Evolutionary conservation across 2,329 filamentous ascomycete genomes (phyloP).

Genomic region (Aspergillus sp.): DNA sequence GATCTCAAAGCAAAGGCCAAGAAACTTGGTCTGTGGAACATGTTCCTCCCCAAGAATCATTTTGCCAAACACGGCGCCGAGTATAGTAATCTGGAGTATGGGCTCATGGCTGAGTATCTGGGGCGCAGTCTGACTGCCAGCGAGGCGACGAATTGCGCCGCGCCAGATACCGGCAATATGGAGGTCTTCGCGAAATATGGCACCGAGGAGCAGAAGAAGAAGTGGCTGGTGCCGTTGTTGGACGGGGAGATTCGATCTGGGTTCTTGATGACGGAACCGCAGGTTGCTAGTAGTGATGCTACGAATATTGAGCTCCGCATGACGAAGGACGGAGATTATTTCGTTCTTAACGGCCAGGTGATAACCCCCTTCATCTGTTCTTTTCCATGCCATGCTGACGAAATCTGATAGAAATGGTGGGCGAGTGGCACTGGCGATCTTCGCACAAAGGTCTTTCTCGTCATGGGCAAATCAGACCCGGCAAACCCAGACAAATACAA

Average conservation of each 20-base stretch:
- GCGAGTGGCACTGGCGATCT: constrained; percentile 92
- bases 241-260: constrained; percentile 83
- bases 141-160: constrained; percentile 81
- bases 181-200: constrained; percentile 92
- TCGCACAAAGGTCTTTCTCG: constrained; percentile 88
- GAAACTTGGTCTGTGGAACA: constrained; percentile 90
- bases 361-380: neutral
- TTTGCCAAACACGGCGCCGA: constrained; percentile 87
- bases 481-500: constrained; percentile 74
- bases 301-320: constrained; percentile 89
- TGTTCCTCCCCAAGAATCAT: constrained; percentile 94
- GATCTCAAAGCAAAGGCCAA: constrained; percentile 82
- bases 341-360: constrained; percentile 74
- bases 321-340: constrained; percentile 77
- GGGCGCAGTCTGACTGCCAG: constrained; percentile 75
- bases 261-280: constrained; percentile 92
- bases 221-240: constrained; percentile 79
- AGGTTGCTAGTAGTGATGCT: constrained; percentile 84
- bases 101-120: constrained; percentile 95
- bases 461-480: constrained; percentile 90
- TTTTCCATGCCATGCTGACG: neutral
- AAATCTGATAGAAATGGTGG: constrained; percentile 86
- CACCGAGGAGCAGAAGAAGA: constrained; percentile 76
- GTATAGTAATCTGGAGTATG: constrained; percentile 94
- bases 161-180: constrained; percentile 94